Conservation (phyloP, 805 yeast species). For the Teunomyces pallodes region DNA sequence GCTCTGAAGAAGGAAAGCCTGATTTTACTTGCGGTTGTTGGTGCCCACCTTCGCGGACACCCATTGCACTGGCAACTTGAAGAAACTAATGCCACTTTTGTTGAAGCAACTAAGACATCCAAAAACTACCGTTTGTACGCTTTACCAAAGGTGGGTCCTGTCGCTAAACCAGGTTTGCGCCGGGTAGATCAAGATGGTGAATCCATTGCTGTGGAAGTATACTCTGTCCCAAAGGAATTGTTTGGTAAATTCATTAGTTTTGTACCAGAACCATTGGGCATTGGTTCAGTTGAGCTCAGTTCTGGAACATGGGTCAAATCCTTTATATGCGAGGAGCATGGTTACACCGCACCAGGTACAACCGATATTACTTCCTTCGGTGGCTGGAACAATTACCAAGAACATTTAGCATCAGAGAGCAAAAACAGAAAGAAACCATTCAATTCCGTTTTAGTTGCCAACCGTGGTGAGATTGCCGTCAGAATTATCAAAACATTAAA, state of each 20-base stretch:
- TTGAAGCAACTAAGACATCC: constrained; percentile 67
- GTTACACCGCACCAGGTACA: constrained; percentile 70
- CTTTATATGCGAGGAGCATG: constrained; percentile 90
- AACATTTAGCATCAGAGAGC: constrained; percentile 28
- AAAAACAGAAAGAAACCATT: constrained; percentile 56
- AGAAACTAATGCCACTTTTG: constrained; percentile 72
- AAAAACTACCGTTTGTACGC: constrained; percentile 75
- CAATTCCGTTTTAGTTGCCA: constrained; percentile 85
- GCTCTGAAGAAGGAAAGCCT: constrained; percentile 36
- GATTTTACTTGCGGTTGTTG: constrained; percentile 86
- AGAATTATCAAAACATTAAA: constrained; percentile 87
- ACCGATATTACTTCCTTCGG: constrained; percentile 82
- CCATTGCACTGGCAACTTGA: constrained; percentile 93
- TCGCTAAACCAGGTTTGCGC: constrained; percentile 86
- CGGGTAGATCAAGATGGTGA: constrained; percentile 58
- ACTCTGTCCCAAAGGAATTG: constrained; percentile 71
- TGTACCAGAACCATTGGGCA: constrained; percentile 95
- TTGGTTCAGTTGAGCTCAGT: constrained; percentile 84
- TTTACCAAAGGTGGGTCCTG: constrained; percentile 76
- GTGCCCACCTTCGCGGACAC: constrained; percentile 89
- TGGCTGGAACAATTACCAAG: constrained; percentile 77
- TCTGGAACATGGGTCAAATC: constrained; percentile 86
- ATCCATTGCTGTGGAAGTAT: constrained; percentile 72
- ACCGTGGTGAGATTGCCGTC: constrained; percentile 97
- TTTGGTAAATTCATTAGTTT: constrained; percentile 82